Conservation (phyloP, 2,329 filamentous ascomycete species). For the Monilinia aucupariae region DNA sequence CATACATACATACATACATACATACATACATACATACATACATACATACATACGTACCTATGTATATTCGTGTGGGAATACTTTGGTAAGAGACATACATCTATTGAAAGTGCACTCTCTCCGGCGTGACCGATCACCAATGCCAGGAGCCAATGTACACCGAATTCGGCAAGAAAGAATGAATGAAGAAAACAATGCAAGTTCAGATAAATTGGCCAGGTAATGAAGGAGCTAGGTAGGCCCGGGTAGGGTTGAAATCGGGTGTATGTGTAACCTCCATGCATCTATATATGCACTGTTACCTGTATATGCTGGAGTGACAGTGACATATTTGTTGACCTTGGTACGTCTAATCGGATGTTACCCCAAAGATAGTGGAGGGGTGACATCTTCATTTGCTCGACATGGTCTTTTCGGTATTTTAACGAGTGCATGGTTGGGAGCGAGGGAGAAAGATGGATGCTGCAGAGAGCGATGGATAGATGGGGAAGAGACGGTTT, state of each 20-base stretch:
- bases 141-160: background rate
- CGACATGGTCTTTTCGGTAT: background rate
- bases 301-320: slow-evolving; percentile 6
- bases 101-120: background rate
- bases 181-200: too few relatives aligned
- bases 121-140: background rate
- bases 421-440: background rate
- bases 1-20: background rate
- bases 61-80: background rate
- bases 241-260: too few relatives aligned
- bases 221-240: background rate
- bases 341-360: background rate
- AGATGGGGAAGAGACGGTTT: background rate
- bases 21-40: background rate
- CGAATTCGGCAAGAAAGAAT: background rate
- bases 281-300: slow-evolving; percentile 5
- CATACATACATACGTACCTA: background rate
- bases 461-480: background rate
- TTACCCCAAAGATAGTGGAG: background rate
- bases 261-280: background rate
- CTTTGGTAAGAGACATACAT: slow-evolving; percentile 7
- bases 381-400: background rate
- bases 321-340: slow-evolving; percentile 4
- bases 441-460: background rate
- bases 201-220: background rate